Evolutionary conservation across 108 stramenopile genomes (phyloP).

Genomic region (Stephanodiscus triporus): DNA sequence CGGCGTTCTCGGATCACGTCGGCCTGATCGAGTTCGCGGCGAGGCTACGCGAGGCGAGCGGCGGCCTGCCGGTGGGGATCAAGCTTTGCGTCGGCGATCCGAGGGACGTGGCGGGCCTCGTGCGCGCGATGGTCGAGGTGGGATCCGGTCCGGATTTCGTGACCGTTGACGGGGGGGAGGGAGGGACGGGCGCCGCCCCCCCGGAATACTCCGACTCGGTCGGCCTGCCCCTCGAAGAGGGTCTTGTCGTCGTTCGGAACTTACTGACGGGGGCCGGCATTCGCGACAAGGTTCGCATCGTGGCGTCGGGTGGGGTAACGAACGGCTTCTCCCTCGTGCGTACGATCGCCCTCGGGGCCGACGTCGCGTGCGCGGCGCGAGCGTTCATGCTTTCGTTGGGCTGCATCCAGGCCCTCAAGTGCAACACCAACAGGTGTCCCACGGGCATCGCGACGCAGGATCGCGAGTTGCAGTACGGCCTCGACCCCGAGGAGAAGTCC

Average conservation of each 20-base stretch:
- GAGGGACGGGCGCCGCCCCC: slow-evolving; percentile 93
- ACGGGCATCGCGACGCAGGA: slow-evolving; percentile 89
- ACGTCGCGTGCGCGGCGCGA: slow-evolving; percentile 80
- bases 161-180: slow-evolving; percentile 84
- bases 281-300: slow-evolving; percentile 61
- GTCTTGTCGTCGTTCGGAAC: slow-evolving; percentile 67
- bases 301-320: slow-evolving; percentile 77
- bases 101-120: slow-evolving; percentile 60
- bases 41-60: slow-evolving; percentile 65
- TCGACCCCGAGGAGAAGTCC: slow-evolving; percentile 33
- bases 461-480: slow-evolving; percentile 48
- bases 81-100: slow-evolving; percentile 86
- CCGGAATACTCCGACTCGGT: slow-evolving; percentile 84
- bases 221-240: slow-evolving; percentile 83
- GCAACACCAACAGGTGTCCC: slow-evolving; percentile 89
- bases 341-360: slow-evolving; percentile 82
- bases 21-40: slow-evolving; percentile 77
- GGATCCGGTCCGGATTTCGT: slow-evolving; percentile 78
- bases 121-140: slow-evolving; percentile 67
- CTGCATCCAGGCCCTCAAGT: slow-evolving; percentile 92
- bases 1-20: slow-evolving; percentile 70
- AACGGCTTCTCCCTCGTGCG: slow-evolving; percentile 77
- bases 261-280: slow-evolving; percentile 78
- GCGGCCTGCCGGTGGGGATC: slow-evolving; percentile 86
- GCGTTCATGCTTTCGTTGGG: slow-evolving; percentile 83